phyloP scores from a whole-genome alignment of 306 rosid species.

The Prunus padus region DNA sequence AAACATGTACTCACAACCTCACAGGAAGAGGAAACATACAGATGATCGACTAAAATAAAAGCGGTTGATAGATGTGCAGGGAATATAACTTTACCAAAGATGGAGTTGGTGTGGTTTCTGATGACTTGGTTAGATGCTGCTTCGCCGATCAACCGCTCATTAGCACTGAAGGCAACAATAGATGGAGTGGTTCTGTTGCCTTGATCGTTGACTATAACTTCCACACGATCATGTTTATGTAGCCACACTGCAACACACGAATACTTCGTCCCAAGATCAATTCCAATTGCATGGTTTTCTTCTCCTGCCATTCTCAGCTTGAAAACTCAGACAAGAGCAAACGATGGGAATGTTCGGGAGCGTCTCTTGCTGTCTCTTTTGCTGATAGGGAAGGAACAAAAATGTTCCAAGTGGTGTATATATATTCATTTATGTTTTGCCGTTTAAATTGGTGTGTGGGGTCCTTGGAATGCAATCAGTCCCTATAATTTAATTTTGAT shows the following conservation, averaged over 20 bases:
- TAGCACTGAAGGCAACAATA: slow-evolving; percentile 7
- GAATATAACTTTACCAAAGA: background rate
- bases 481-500: no score
- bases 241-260: slow-evolving; percentile 14
- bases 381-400: background rate
- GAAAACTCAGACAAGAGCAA: background rate
- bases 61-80: background rate
- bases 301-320: background rate
- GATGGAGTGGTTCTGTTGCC: slow-evolving; percentile 11
- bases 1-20: no score
- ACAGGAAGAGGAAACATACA: no score
- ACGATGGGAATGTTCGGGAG: background rate
- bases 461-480: no score
- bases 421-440: no score
- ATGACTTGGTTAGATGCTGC: background rate
- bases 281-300: background rate
- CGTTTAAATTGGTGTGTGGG: no score
- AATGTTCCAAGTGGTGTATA: no score
- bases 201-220: slow-evolving; percentile 5
- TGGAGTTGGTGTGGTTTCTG: slow-evolving; percentile 1
- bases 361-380: background rate
- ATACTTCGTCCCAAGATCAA: slow-evolving; percentile 5
- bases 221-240: background rate
- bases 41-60: no score
- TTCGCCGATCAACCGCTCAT: background rate